Base-by-base conservation (phyloP, 139 green algal genomes). In the Zygnema circumcarinatum region DNA sequence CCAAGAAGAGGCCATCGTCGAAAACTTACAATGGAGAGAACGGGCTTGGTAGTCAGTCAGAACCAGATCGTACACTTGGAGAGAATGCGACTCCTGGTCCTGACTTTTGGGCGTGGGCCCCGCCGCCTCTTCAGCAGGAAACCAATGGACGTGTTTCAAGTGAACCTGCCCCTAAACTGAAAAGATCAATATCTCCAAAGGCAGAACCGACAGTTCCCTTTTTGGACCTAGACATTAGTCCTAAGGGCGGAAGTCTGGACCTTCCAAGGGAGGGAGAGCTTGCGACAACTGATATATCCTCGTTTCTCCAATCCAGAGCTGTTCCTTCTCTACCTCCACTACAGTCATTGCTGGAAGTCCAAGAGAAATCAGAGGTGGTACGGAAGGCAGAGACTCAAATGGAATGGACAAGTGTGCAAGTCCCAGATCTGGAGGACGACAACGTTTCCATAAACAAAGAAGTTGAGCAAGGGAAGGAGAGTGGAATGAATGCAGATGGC, bases 21-120 rank as follows among this genome's bases (percentile, higher is more conserved):
- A 39, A 40, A 78, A 11, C 11, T 39, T 39, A 3, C 16, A 40
- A 16, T 11, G 11, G 7, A 25, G 69, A 78, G 7, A 16, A 62
- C 16, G 47, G 47, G 47, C 16, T 16, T 62, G 16, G 47, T 62
- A 16, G 47, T 7, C 7, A 62, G 7, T 7, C 16, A 25, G 16
- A 62, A 7, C 16, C 47, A 62, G 7, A 7, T 62, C 47, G 47
- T 16, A 62, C 47, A 20, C 42, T 39, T 11, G 38, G 31, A 39
- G 31, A 29, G 79, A 78, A 83, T 2, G 2, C 82, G 7, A 85
- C 74, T 16, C 85, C 85, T 39, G 85, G 85, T 1, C 85, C 85
- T 47, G 81, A 88, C 85, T 90, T 90, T 52, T 90, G 85, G 85
- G n/a, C 41, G n/a, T 90, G 85, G 85, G 39, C 79, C 0, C 85